Percentiles rank a stretch among this genome's conserved stretches.
These are phyloP conservation scores for Auricularia heimuer DNA, from an alignment of 768 basidiomycete genomes.

Conservation along the genomic window DNA sequence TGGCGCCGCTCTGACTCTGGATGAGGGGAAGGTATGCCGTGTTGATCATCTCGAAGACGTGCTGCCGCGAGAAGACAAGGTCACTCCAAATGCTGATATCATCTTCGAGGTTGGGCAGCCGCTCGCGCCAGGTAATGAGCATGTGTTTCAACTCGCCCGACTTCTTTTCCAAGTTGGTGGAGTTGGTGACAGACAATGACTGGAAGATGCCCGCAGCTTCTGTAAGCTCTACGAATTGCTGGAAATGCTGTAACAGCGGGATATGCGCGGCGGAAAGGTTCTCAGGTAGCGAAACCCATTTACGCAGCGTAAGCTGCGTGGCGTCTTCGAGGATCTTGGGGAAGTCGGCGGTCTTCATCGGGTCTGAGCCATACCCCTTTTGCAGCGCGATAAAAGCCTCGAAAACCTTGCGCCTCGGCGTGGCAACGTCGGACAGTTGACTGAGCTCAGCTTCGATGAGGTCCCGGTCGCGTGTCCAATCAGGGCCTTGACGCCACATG, in stretches of 20 bases:
- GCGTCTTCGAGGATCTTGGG: constrained; percentile 85
- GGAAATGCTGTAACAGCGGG: constrained; percentile 92
- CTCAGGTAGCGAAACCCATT: constrained; percentile 86
- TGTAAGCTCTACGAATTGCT: constrained; percentile 95
- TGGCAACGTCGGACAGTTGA: constrained; percentile 74
- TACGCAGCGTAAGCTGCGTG: constrained; percentile 90
- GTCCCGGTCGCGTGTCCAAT: constrained; percentile 46
- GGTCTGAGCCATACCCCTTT: constrained; percentile 68
- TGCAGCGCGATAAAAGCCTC: constrained; percentile 89
- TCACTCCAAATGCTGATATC: constrained; percentile 99
- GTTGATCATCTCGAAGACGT: constrained; percentile 96
- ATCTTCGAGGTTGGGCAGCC: constrained; percentile 89
- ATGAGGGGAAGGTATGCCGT: constrained; percentile 93
- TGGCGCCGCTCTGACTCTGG: constrained; percentile 34
- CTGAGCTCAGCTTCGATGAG: constrained; percentile 45
- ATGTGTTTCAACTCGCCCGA: constrained; percentile 94
- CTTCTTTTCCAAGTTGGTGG: constrained; percentile 85
- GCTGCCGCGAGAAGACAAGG: constrained; percentile 97
- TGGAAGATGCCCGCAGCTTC: constrained; percentile 94
- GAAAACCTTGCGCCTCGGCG: constrained; percentile 94
- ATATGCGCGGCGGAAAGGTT: constrained; percentile 88
- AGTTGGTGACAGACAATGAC: constrained; percentile 76
- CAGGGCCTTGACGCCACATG: constrained; percentile 67
- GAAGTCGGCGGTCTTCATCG: constrained; percentile 77
- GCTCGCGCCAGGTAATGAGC: constrained; percentile 93